A percentile compares a stretch with the other conserved stretches of the same genome.
Evolutionary conservation across 176 grass and related monocot species (phyloP).

Genomic region (Alopecurus myosuroides): DNA sequence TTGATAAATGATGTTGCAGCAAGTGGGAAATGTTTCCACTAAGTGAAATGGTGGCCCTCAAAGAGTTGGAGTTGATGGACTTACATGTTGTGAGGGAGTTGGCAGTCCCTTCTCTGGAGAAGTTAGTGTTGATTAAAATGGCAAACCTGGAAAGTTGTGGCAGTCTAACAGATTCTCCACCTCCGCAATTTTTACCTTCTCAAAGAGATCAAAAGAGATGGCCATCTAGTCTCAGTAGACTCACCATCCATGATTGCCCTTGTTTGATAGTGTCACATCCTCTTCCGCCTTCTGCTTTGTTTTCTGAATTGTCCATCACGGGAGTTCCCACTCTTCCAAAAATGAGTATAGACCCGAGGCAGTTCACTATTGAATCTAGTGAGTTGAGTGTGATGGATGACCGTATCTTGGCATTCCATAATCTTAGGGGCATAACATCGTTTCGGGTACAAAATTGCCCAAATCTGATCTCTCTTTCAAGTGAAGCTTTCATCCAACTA

Average conservation of each 20-base stretch:
- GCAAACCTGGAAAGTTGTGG: slow-evolving; percentile 20
- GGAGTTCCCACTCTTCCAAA: background rate
- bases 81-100: background rate
- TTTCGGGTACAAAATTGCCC: background rate
- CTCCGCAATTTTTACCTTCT: background rate
- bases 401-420: background rate
- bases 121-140: slow-evolving; percentile 21
- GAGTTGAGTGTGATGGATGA: background rate
- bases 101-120: slow-evolving; percentile 9
- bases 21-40: background rate
- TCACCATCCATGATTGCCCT: slow-evolving; percentile 15
- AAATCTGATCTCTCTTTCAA: background rate
- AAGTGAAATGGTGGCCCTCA: background rate
- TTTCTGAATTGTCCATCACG: background rate
- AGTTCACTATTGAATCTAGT: background rate
- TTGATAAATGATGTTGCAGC: slow-evolving; percentile 12
- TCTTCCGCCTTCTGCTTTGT: slow-evolving; percentile 1
- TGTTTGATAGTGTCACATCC: background rate
- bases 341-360: rapidly evolving
- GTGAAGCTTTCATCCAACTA: background rate
- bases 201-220: background rate
- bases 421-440: background rate
- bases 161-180: background rate
- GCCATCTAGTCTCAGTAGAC: background rate
- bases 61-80: slow-evolving; percentile 27